Conservation (phyloP, 2,329 filamentous ascomycete genomes). For the Calonectria montana region DNA sequence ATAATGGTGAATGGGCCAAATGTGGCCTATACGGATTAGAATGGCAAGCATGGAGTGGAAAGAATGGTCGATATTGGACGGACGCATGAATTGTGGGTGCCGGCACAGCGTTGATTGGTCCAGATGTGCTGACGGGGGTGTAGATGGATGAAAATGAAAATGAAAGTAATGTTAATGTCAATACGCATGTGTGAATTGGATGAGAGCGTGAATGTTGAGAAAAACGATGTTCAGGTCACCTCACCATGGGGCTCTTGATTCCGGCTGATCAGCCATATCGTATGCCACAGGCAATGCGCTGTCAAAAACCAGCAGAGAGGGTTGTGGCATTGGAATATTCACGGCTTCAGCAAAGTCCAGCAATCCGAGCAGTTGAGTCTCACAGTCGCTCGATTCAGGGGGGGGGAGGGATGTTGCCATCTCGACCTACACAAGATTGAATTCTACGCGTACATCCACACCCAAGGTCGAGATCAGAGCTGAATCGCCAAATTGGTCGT, state of each 20-base stretch:
- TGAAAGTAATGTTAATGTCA: background rate
- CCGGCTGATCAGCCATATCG: background rate
- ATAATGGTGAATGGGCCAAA: background rate
- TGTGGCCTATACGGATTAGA: background rate
- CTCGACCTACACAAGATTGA: background rate
- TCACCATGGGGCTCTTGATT: background rate
- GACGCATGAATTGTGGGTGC: background rate
- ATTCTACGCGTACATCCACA: background rate
- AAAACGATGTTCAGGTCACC: background rate
- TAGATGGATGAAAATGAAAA: background rate
- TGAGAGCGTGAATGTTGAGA: background rate
- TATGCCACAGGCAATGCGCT: constrained; percentile 13
- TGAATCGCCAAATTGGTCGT: background rate
- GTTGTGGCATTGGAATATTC: background rate
- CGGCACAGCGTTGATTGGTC: constrained; percentile 4
- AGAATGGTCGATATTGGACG: constrained; percentile 2
- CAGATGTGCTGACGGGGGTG: background rate
- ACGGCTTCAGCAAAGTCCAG: background rate
- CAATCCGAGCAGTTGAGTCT: background rate
- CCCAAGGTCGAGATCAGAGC: background rate
- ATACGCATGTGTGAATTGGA: background rate
- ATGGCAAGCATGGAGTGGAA: constrained; percentile 2
- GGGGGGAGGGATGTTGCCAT: background rate
- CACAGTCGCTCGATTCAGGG: constrained; percentile 8
- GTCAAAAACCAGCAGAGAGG: constrained; percentile 16